Evolutionary conservation across 306 rosid genomes (phyloP).

Genomic region (Vigna radiata): DNA sequence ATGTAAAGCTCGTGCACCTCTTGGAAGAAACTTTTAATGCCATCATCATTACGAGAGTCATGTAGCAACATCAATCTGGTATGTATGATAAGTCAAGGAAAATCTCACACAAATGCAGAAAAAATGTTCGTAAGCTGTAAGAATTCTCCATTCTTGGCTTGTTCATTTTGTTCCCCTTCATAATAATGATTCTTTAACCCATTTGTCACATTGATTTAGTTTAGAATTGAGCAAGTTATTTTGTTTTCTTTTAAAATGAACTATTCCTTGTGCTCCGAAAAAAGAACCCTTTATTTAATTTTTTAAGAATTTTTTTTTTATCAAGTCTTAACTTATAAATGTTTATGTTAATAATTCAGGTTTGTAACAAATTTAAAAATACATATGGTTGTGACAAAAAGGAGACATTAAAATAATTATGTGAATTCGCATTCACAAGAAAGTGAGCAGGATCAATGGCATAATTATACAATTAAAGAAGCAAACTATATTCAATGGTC

Average conservation of each 20-base stretch:
- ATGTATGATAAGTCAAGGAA: slow-evolving; percentile 79
- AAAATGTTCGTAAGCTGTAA: slow-evolving; percentile 8
- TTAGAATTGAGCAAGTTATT: no score
- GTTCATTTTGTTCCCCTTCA: slow-evolving; percentile 33
- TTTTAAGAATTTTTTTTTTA: no score
- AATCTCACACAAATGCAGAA: slow-evolving; percentile 20
- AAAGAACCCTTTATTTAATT: no score
- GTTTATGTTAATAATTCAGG: no score
- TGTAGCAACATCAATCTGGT: slow-evolving; percentile 93
- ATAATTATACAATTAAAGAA: slow-evolving; percentile 15
- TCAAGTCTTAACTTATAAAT: no score
- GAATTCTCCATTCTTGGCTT: slow-evolving; percentile 25
- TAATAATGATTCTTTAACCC: no score
- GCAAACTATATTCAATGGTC: neutral
- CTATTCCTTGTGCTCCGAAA: no score
- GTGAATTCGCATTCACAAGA: neutral
- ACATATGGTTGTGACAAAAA: no score
- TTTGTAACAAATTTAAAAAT: no score
- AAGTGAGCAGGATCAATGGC: slow-evolving; percentile 24
- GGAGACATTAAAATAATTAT: no score
- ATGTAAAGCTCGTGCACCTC: slow-evolving; percentile 97
- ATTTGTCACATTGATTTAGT: no score
- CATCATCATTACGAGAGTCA: slow-evolving; percentile 95
- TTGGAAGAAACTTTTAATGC: slow-evolving; percentile 98
- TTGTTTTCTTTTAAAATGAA: no score